Conservation (phyloP, 176 grass and related monocot genomes). For the Secale cereale region DNA sequence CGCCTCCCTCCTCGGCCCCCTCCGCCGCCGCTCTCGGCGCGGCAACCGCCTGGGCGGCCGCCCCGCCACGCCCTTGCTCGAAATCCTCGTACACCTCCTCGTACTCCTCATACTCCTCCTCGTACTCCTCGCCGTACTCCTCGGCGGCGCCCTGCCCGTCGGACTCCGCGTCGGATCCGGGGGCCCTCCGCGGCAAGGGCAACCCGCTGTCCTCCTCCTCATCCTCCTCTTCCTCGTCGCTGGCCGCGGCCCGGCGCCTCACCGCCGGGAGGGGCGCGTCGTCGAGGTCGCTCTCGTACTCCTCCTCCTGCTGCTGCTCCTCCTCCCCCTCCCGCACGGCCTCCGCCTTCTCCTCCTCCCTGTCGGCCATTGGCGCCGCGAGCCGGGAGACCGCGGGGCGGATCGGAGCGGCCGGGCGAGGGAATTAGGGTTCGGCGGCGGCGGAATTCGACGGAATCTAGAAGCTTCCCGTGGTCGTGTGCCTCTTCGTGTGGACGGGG, state of each 20-base stretch:
- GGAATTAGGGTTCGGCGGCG: constrained; percentile 16
- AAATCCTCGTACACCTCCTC: constrained; percentile 38
- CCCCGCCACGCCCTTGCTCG: not conserved
- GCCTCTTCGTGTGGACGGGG: constrained; percentile 1
- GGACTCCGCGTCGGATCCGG: constrained; percentile 69
- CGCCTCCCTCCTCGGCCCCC: constrained; percentile 9
- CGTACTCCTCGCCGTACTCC: constrained; percentile 77
- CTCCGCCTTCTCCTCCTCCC: constrained; percentile 19
- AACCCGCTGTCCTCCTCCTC: constrained; percentile 6
- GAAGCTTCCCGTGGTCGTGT: constrained; percentile 12
- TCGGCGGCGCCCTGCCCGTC: constrained; percentile 81
- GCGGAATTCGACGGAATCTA: constrained; percentile 31
- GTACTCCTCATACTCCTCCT: constrained; percentile 54
- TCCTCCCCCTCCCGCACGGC: constrained; percentile 16
- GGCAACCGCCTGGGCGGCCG: not conserved
- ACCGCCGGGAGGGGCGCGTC: constrained; percentile 59
- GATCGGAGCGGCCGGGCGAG: not conserved
- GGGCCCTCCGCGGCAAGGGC: not conserved
- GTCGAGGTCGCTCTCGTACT: constrained; percentile 97
- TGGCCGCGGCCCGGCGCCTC: constrained; percentile 74
- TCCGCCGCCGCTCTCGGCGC: not conserved
- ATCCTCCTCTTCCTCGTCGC: constrained; percentile 72
- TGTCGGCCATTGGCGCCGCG: constrained; percentile 39
- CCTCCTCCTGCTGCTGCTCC: constrained; percentile 14
- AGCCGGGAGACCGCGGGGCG: constrained; percentile 20